Base-by-base conservation (phyloP, 371 early-diverging fungal genomes). In the Entomophthora muscae region DNA sequence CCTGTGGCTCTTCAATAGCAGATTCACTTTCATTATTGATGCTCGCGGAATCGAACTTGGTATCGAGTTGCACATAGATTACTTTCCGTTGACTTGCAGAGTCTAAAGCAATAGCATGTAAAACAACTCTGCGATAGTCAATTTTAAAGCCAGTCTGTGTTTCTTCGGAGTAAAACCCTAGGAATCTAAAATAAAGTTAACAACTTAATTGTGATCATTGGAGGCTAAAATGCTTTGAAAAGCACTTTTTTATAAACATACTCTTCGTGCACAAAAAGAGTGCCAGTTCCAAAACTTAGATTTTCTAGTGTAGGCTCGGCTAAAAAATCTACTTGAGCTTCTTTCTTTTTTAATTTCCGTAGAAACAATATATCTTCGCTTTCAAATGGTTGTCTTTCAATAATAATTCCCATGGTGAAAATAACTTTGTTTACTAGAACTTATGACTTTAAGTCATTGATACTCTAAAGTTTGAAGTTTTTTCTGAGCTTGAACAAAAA, bases 271-370 rank as follows among this genome's bases (percentile, higher is more conserved):
- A 55, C 28, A 55, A 55, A 55, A 53, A 54, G 55, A 23, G 64
- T 30, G 53, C 24, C 30, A 98, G 68, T 28, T 77, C 73, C 63
- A 70, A 78, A 42, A 42, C 10, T 42, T 17, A 42, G 17, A 42
- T 17, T 17, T 17, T 5, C 17, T 17, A 42, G 17, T 10, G 17
- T 17, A 42, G 42, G 42, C 10, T 42, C 17, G 17, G 42, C 5
- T 10, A 17, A 10, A 42, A 42, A 42, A 17, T 42, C 42, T 10
- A 42, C 42, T 5, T 42, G 5, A 42, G 42, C 17, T 42, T 42
- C 42, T 42, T 42, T 42, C 17, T 17, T 42, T 17, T 42, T 42
- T 42, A 42, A 17, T 17, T 42, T 42, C 17, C 17, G 42, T 42
- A 17, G 5, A 42, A 42, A 42, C 17, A 10, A 5, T 42, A 42